Evolutionary conservation across 768 basidiomycete genomes (phyloP), one percentile per base, ranked within the genome.

Genomic region (Grammothele lineata): DNA sequence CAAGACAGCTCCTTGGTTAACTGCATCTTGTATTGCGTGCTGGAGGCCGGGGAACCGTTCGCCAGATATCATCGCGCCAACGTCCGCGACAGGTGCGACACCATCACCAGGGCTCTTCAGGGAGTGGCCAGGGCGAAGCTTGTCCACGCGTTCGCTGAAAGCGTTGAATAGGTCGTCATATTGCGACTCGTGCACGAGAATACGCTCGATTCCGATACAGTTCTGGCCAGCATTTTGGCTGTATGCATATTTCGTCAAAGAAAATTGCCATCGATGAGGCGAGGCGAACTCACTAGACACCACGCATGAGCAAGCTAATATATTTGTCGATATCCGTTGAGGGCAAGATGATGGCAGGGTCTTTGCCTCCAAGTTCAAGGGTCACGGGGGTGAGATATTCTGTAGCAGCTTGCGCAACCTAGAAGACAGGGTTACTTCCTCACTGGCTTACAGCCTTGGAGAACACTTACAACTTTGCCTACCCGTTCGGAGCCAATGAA

Each of bases 201-300:
- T 77, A 2, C 93, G 81, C 65, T 99, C 95, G 53, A 94, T 89
- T 27, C 94, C 95, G 57, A 99, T 95, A 64, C 95, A 99, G 59
- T 97, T 97, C 69, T 97, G 95, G 18, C 94, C 94, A 41, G 80
- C 78, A 49, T 92, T 91, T 72, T 93, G 92, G 73, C 92, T 93
- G 59, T 12, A 24, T 15, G 34, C 30, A 36, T 26, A 21, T 35
- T 30, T 30, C 8, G 27, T 17, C 45, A 25, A 11, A 47, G n/a
- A 37, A 18, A 4, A 4, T 25, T 25, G n/a, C 30, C 8, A 32
- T 32, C 30, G 8, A 9, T 32, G 30, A 15, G 4, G 19, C 39
- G 37, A 21, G 2, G 39, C 9, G 25, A 14, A 74, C 89, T 63
- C 66, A 95, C 92, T 89, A 97, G 45, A 90, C 79, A 33, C 90